phyloP scores from a whole-genome alignment of 2,329 filamentous ascomycete genomes.

The Cladosporium austrohemisphaericum region DNA sequence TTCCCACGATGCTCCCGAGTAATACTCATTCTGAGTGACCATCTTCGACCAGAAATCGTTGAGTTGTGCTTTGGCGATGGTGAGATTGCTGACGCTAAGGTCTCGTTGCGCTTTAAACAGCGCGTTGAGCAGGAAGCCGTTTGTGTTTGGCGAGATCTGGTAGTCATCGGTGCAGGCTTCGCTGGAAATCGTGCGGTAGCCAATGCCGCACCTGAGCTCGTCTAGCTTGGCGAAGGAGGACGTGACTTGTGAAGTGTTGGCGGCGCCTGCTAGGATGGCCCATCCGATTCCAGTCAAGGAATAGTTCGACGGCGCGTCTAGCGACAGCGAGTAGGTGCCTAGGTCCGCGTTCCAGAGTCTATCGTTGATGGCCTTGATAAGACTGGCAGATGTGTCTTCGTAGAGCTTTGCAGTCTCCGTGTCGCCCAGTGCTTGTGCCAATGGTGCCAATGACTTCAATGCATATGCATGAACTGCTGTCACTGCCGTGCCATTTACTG shows the following conservation, averaged over 20 bases:
- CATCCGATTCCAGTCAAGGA: constrained; percentile 35
- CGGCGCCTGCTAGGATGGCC: constrained; percentile 34
- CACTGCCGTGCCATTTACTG: constrained; percentile 30
- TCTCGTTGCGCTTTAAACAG: constrained; percentile 31
- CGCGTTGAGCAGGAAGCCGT: constrained; percentile 42
- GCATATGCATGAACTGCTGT: constrained; percentile 28
- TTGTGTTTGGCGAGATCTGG: constrained; percentile 44
- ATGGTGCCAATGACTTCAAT: constrained; percentile 25
- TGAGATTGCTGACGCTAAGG: constrained; percentile 22
- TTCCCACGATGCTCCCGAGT: constrained; percentile 45
- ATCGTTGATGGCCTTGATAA: constrained; percentile 30
- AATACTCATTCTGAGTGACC: constrained; percentile 36
- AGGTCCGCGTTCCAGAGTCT: constrained; percentile 34
- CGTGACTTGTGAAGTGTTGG: constrained; percentile 31
- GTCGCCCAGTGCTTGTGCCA: constrained; percentile 35
- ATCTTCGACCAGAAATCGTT: constrained; percentile 42
- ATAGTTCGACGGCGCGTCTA: constrained; percentile 28
- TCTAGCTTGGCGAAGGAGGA: constrained; percentile 32
- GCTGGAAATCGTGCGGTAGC: constrained; percentile 35
- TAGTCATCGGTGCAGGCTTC: constrained; percentile 29
- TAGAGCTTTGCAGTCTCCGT: constrained; percentile 25
- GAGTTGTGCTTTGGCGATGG: constrained; percentile 32
- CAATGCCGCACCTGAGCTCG: constrained; percentile 32
- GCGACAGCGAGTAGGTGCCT: constrained; percentile 33
- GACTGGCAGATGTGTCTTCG: constrained; percentile 19